These are phyloP conservation scores for Hypoxylon perforatum DNA, from an alignment of 495 filamentous ascomycete species.

Conservation along the genomic window DNA sequence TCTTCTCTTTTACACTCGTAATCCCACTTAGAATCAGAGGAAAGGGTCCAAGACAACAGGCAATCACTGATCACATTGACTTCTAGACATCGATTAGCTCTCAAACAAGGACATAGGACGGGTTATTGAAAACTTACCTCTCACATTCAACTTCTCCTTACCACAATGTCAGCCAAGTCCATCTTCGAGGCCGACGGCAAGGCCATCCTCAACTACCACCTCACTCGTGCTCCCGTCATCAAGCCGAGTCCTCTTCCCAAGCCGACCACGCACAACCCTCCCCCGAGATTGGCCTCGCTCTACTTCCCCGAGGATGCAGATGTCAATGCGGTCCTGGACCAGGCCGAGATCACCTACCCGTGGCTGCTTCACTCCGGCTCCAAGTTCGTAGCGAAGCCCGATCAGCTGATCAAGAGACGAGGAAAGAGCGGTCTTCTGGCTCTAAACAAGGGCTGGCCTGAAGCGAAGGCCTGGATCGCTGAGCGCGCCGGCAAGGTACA, in stretches of 20 bases:
- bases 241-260: slow-evolving; percentile 94
- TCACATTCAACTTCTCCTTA: slow-evolving; percentile 25
- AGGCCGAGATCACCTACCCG: slow-evolving; percentile 94
- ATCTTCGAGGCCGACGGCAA: slow-evolving; percentile 99
- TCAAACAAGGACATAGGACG: slow-evolving; percentile 22
- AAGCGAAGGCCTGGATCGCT: slow-evolving; percentile 92
- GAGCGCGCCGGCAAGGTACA: slow-evolving; percentile 89
- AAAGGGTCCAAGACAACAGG: slow-evolving; percentile 1
- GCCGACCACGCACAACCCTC: slow-evolving; percentile 88
- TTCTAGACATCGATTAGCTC: slow-evolving; percentile 18
- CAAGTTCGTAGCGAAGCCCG: slow-evolving; percentile 98
- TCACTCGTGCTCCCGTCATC: slow-evolving; percentile 97
- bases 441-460: slow-evolving; percentile 96
- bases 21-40: slow-evolving; percentile 19
- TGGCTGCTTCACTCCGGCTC: slow-evolving; percentile 85
- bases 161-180: slow-evolving; percentile 95
- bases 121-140: slow-evolving; percentile 42
- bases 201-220: slow-evolving; percentile 99
- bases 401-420: slow-evolving; percentile 99
- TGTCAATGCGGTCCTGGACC: slow-evolving; percentile 87
- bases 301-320: slow-evolving; percentile 90
- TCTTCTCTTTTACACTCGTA: slow-evolving; percentile 31
- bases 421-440: slow-evolving; percentile 98
- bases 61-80: slow-evolving; percentile 30
- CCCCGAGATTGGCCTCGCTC: slow-evolving; percentile 88